Evolutionary conservation across 331 rosid genomes (phyloP).

Genomic region (Arachis monticola): DNA sequence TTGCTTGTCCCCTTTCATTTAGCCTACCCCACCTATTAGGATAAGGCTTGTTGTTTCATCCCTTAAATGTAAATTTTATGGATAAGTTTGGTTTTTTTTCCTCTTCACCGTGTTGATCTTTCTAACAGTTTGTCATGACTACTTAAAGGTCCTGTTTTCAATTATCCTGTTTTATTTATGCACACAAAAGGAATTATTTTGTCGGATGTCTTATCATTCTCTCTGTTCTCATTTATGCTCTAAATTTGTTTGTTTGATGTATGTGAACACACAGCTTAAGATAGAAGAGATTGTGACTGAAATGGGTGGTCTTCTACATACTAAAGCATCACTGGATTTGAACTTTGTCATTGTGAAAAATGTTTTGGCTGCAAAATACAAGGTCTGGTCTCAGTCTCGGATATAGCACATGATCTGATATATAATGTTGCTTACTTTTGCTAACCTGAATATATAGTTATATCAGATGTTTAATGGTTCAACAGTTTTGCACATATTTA

Average conservation of each 20-base stretch:
- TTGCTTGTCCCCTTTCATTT: neutral
- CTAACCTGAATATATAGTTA: conserved; percentile 7
- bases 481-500: conserved; percentile 5
- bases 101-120: conserved; percentile 20
- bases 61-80: neutral
- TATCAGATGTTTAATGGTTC: neutral
- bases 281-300: conserved; percentile 71
- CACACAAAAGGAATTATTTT: no score
- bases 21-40: no score
- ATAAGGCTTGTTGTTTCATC: neutral
- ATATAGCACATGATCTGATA: neutral
- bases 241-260: conserved; percentile 14
- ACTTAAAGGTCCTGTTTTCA: conserved; percentile 16
- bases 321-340: conserved; percentile 69
- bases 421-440: neutral
- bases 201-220: conserved; percentile 9
- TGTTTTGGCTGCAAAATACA: conserved; percentile 92
- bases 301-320: conserved; percentile 87
- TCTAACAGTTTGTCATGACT: conserved; percentile 12
- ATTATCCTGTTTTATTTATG: conserved; percentile 25
- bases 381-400: conserved; percentile 51
- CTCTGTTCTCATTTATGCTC: conserved; percentile 19
- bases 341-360: conserved; percentile 84
- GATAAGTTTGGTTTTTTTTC: conserved; percentile 15
- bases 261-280: conserved; percentile 61